Evolutionary conservation across 495 filamentous ascomycete species (phyloP).

Genomic region (Corynascus novoguineensis): DNA sequence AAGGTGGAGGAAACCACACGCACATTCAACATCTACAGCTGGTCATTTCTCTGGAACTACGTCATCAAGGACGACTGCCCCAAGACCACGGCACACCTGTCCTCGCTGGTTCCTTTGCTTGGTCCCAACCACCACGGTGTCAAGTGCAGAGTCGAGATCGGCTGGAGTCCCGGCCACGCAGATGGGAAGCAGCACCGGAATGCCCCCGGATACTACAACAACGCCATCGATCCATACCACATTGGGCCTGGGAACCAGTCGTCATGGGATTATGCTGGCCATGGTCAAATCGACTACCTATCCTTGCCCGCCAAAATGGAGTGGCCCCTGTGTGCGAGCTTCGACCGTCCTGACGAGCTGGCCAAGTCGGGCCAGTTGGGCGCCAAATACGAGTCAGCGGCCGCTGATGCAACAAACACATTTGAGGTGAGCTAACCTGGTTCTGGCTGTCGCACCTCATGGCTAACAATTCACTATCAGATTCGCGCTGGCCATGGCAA

Average conservation of each 20-base stretch:
- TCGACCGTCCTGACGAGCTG: neutral
- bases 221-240: neutral
- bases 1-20: neutral
- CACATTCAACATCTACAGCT: neutral
- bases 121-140: neutral
- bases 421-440: neutral
- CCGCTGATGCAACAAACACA: neutral
- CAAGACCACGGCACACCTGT: neutral
- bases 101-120: neutral
- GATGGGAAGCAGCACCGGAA: neutral
- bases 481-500: conserved; percentile 3
- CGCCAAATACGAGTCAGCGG: neutral
- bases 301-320: conserved; percentile 1
- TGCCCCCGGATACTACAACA: neutral
- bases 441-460: neutral
- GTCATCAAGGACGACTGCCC: conserved; percentile 8
- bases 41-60: conserved; percentile 14
- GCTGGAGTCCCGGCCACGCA: conserved; percentile 1
- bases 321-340: conserved; percentile 2
- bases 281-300: neutral
- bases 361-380: neutral
- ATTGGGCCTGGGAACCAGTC: neutral
- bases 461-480: neutral
- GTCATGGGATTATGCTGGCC: neutral
- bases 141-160: conserved; percentile 1